Percentiles rank a stretch among this genome's conserved stretches.
phyloP scores from a whole-genome alignment of 179 eudicot species.

The Spergularia azorica region DNA sequence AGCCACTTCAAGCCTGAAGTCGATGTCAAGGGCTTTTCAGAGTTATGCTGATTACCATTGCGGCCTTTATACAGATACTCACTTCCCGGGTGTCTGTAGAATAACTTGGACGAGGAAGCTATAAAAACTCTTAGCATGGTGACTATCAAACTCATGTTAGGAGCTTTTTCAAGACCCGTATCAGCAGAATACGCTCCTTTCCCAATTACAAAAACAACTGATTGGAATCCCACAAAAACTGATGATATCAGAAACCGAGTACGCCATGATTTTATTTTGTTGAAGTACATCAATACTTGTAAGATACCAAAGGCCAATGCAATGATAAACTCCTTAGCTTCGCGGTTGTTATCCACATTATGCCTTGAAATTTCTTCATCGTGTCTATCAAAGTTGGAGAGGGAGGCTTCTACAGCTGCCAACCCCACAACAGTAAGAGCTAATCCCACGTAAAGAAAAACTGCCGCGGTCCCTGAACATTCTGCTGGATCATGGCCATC shows the following conservation, averaged over 20 bases:
- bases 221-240: neutral
- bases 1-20: neutral
- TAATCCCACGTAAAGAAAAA: constrained; percentile 5
- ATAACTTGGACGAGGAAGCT: neutral
- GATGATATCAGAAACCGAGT: constrained; percentile 1
- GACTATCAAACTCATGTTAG: neutral
- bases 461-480: neutral
- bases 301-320: neutral
- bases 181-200: neutral
- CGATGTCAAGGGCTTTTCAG: neutral
- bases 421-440: neutral
- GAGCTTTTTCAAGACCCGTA: neutral
- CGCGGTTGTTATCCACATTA: no score
- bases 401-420: neutral
- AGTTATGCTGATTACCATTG: no score
- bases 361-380: neutral
- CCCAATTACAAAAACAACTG: neutral
- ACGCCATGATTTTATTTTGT: constrained; percentile 2
- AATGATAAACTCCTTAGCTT: neutral
- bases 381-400: neutral
- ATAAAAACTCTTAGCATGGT: constrained; percentile 1
- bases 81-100: neutral
- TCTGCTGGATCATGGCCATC: neutral
- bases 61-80: neutral
- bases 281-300: neutral